Conservation (phyloP, 75 land plant genomes). For the Cunninghamia lanceolata region DNA sequence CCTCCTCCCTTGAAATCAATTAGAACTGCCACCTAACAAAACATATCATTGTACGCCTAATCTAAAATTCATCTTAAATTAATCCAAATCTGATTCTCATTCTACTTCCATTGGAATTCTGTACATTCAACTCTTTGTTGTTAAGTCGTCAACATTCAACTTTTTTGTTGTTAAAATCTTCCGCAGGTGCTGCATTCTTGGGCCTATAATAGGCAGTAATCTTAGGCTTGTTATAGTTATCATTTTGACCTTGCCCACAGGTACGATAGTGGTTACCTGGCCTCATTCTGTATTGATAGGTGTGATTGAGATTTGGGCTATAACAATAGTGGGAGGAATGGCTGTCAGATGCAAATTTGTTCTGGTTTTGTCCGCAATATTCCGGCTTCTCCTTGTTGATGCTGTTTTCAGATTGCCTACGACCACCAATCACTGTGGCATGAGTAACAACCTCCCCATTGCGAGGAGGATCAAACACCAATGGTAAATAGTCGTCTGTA, state of each 20-base stretch:
- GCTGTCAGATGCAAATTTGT: neutral
- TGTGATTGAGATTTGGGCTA: neutral
- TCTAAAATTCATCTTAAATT: no score
- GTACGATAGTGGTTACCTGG: neutral
- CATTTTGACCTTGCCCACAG: neutral
- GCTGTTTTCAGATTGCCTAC: neutral
- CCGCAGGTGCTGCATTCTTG: neutral
- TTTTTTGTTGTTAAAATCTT: no score
- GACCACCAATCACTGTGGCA: neutral
- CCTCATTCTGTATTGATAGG: neutral
- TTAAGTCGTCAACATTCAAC: no score
- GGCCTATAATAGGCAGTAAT: neutral
- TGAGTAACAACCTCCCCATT: constrained; percentile 50
- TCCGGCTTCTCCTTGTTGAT: neutral
- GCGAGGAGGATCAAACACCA: constrained; percentile 82
- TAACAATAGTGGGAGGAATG: neutral
- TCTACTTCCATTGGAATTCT: no score
- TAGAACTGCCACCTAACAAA: no score
- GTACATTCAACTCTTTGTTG: no score
- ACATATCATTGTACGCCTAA: no score
- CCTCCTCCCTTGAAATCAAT: no score
- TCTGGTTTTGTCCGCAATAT: neutral
- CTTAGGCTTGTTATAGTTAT: neutral
- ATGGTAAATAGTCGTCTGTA: constrained; percentile 83
- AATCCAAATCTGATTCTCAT: no score